phyloP scores from a whole-genome alignment of 352 stramenopile genomes.

The Phytophthora gonapodyides region DNA sequence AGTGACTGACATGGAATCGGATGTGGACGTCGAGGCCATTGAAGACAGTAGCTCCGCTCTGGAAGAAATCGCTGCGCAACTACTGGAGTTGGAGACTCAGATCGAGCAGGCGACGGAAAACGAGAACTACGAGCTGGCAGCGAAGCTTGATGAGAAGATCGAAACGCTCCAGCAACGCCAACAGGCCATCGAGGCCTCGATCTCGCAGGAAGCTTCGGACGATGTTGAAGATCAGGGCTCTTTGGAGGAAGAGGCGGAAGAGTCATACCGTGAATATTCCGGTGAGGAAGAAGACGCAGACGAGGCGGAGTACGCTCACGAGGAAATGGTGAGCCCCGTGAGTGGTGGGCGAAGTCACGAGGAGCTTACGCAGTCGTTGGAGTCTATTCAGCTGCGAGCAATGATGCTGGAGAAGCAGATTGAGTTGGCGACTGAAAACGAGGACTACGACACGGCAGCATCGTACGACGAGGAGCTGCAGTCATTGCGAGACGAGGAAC shows the following conservation, averaged over 20 bases:
- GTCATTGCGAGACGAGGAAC: slow-evolving; percentile 57
- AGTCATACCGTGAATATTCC: slow-evolving; percentile 30
- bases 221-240: slow-evolving; percentile 17
- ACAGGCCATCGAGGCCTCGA: slow-evolving; percentile 42
- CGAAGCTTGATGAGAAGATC: slow-evolving; percentile 76
- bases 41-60: slow-evolving; percentile 42
- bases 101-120: slow-evolving; percentile 82
- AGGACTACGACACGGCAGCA: slow-evolving; percentile 70
- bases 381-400: slow-evolving; percentile 50
- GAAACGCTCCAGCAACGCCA: slow-evolving; percentile 61
- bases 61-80: slow-evolving; percentile 63
- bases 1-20: slow-evolving; percentile 27
- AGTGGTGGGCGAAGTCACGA: slow-evolving; percentile 33
- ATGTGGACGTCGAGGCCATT: slow-evolving; percentile 31
- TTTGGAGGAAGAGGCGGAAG: slow-evolving; percentile 17
- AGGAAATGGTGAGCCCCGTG: slow-evolving; percentile 47
- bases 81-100: slow-evolving; percentile 62
- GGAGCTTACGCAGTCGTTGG: slow-evolving; percentile 48
- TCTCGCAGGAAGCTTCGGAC: slow-evolving; percentile 26
- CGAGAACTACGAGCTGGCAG: slow-evolving; percentile 82
- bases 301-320: slow-evolving; percentile 30
- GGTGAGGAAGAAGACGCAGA: slow-evolving; percentile 26
- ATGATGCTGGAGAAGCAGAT: slow-evolving; percentile 70
- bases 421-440: slow-evolving; percentile 65
- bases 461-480: slow-evolving; percentile 68